phyloP scores from a whole-genome alignment of 192 early-diverging fungal species.

The Dispira simplex region DNA sequence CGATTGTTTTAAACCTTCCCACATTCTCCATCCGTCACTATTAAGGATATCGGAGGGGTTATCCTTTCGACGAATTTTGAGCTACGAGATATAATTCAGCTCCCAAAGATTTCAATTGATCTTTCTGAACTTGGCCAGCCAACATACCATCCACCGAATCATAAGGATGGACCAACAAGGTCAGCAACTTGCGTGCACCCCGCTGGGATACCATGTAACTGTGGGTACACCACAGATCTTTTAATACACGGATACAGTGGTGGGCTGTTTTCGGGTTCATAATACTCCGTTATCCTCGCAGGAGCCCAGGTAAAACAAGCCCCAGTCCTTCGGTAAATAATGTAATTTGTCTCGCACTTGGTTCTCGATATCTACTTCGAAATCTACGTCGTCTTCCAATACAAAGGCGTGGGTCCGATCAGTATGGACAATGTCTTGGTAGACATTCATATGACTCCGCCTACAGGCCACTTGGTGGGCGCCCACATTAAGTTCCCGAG shows the following conservation, averaged over 20 bases:
- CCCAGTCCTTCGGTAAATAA: background rate
- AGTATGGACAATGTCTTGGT: background rate
- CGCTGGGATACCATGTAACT: background rate
- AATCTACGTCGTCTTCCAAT: slow-evolving; percentile 8
- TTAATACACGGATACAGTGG: background rate
- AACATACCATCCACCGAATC: background rate
- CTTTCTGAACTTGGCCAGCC: background rate
- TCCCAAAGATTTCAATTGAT: background rate
- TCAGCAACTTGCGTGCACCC: background rate
- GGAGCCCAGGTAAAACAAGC: slow-evolving; percentile 1
- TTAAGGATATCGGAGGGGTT: background rate
- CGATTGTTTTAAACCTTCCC: too few species aligned
- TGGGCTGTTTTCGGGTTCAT: background rate
- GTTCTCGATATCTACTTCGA: background rate
- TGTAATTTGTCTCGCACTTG: background rate
- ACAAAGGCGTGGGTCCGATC: background rate
- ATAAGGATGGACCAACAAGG: background rate
- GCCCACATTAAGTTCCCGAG: background rate
- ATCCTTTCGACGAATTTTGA: background rate
- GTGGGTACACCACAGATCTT: slow-evolving; percentile 6
- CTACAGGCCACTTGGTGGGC: background rate
- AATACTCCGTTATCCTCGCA: background rate
- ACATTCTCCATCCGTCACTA: too few species aligned
- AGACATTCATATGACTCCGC: slow-evolving; percentile 7
- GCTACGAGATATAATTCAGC: background rate